phyloP scores from a whole-genome alignment of 208 protist species.

The Novymonas esmeraldas region DNA sequence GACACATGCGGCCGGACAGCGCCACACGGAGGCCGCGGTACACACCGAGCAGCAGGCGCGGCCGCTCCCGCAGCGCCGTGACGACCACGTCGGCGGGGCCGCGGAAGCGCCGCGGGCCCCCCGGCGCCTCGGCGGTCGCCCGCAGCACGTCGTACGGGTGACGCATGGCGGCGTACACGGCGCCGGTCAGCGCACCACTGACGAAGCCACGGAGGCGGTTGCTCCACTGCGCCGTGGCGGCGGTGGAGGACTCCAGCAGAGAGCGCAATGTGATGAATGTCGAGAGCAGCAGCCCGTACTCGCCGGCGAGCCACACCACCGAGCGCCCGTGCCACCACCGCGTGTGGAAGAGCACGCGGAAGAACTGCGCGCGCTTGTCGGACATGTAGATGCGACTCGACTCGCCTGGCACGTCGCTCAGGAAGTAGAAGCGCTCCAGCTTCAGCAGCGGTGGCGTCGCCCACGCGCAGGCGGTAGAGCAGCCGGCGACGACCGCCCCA shows the following conservation, averaged over 20 bases:
- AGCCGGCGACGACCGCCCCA: conserved; percentile 40
- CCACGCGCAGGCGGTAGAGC: conserved; percentile 40
- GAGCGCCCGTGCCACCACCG: conserved; percentile 70
- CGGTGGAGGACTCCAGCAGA: conserved; percentile 3
- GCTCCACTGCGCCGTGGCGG: neutral
- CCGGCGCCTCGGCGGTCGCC: conserved; percentile 58
- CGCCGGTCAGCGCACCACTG: conserved; percentile 59
- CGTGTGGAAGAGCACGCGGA: conserved; percentile 65
- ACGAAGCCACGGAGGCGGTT: conserved; percentile 40
- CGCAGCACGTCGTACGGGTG: conserved; percentile 85
- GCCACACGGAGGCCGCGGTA: conserved; percentile 59
- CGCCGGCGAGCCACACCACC: conserved; percentile 28
- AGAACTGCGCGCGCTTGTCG: conserved; percentile 83
- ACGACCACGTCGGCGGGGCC: conserved; percentile 64
- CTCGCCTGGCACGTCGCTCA: conserved; percentile 80
- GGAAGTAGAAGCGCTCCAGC: conserved; percentile 77
- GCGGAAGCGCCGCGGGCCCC: conserved; percentile 43
- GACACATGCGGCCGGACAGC: conserved; percentile 34
- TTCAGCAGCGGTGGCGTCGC: conserved; percentile 54
- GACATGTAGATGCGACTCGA: conserved; percentile 68
- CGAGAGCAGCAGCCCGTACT: conserved; percentile 54
- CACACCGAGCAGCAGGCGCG: conserved; percentile 51
- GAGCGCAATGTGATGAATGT: conserved; percentile 44
- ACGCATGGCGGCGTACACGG: conserved; percentile 44
- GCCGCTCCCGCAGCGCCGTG: conserved; percentile 59